Base-by-base conservation (phyloP, 2,329 filamentous ascomycete species). In the Phyllosticta paracitricarpa region DNA sequence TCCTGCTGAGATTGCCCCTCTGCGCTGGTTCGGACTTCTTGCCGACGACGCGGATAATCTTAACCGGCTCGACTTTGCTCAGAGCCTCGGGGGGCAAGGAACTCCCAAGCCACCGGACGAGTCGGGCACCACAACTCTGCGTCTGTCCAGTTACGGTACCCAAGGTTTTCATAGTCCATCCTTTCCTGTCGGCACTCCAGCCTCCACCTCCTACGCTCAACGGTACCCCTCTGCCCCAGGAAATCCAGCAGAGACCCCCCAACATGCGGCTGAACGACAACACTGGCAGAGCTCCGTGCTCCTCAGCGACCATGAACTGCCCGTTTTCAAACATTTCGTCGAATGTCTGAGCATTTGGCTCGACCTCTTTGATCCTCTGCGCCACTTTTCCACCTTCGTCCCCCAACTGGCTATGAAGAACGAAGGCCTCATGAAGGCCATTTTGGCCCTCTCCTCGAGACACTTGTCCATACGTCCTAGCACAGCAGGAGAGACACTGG, bases 371-470 rank as follows among this genome's bases (percentile, higher is more conserved):
- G 77, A 79, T 64, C 75, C 76, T 0, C 65, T 70, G 4, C 71
- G 69, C 59, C 74, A 77, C 54, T 72, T 73, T 17, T 65, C 71
- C 2, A 74, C 65, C 62, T 74, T 59, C 17, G 62, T 63, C 14
- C 62, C 62, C 2, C 62, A 63, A 30, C 57, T 62, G 58, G 77
- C 80, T 2, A 70, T 83, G 61, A 76, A 77, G 28, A 85, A 85
- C 64, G 72, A 78, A 26, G 83, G 83, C 0, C 66, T 85, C 2
- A 77, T 85, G 73, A 83, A 82, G 64, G 81, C 82, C 17, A 75
- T 85, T 5, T 72, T 85, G 3, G 83, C 82, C 1, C 73, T 85
- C 2, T 79, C 81, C 8, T 78, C 80, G n/a, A 74, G 80, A 12
- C 80, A 83, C 65, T 69, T 79, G 57, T 79, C 77, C 2, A 72